A percentile compares a stretch with the other conserved stretches of the same genome.
These are phyloP conservation scores for Tricholoma flavovirens DNA, from an alignment of 768 basidiomycete species.

Conservation along the genomic window DNA sequence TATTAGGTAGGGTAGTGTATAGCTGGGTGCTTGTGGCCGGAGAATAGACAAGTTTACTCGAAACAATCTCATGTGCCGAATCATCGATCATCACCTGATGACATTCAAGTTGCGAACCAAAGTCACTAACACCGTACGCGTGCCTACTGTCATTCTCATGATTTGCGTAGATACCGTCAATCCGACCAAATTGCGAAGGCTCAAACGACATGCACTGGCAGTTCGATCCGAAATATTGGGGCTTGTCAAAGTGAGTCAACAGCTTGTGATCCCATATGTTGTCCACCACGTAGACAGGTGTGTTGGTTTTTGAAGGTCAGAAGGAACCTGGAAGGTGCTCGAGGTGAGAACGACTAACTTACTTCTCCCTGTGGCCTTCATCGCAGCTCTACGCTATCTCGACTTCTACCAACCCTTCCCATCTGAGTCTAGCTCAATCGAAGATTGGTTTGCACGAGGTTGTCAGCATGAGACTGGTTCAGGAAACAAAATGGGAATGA, in stretches of 20 bases:
- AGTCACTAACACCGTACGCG: constrained; percentile 42
- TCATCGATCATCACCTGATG: no score
- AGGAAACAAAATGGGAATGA: constrained; percentile 32
- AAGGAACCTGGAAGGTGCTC: constrained; percentile 28
- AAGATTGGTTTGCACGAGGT: constrained; percentile 33
- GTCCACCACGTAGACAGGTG: constrained; percentile 26
- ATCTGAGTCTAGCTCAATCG: constrained; percentile 17
- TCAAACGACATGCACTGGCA: constrained; percentile 33
- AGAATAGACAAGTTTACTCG: background rate
- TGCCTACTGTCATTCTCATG: background rate
- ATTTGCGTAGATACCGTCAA: constrained; percentile 30
- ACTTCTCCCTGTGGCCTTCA: background rate
- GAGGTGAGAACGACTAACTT: constrained; percentile 21
- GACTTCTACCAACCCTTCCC: constrained; percentile 32
- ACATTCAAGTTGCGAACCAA: no score
- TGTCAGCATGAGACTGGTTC: constrained; percentile 33
- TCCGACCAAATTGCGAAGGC: constrained; percentile 35
- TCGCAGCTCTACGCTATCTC: constrained; percentile 34
- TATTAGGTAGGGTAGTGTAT: background rate
- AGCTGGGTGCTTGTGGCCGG: background rate
- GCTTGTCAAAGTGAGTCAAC: constrained; percentile 31
- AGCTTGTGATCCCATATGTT: background rate
- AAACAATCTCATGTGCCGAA: background rate
- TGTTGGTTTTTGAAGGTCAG: constrained; percentile 36
- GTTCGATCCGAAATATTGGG: constrained; percentile 32